Evolutionary conservation across 176 grass and related monocot genomes (phyloP).

Genomic region (Avena eriantha): DNA sequence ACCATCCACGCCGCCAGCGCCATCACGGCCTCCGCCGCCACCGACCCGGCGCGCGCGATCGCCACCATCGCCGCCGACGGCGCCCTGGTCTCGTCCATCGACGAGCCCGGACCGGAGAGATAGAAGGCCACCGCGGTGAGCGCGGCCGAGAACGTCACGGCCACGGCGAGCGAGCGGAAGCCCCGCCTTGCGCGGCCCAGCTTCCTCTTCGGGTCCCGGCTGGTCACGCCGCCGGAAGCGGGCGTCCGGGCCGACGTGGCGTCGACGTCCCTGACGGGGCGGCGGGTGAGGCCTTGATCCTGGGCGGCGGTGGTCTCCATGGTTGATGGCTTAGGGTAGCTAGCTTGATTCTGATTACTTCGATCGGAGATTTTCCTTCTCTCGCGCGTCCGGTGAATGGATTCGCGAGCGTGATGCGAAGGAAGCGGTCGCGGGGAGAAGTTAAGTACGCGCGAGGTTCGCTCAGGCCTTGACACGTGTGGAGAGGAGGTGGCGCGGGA

Average conservation of each 20-base stretch:
- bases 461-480: slow-evolving; percentile 58
- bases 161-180: slow-evolving; percentile 55
- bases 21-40: slow-evolving; percentile 58
- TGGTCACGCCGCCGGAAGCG: background rate
- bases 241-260: background rate
- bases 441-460: slow-evolving; percentile 40
- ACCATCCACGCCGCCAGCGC: slow-evolving; percentile 82
- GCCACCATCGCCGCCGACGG: slow-evolving; percentile 37
- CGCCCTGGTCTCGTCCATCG: background rate
- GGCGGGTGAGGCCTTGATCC: slow-evolving; percentile 58
- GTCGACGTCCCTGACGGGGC: background rate
- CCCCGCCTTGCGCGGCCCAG: slow-evolving; percentile 50
- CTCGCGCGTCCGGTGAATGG: slow-evolving; percentile 1
- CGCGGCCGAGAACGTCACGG: slow-evolving; percentile 46
- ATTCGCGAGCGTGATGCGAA: background rate
- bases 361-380: background rate
- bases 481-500: background rate
- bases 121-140: slow-evolving; percentile 34
- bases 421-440: slow-evolving; percentile 10
- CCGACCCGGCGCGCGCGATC: slow-evolving; percentile 58
- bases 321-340: background rate
- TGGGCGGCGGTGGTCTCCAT: slow-evolving; percentile 42
- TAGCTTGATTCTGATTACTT: background rate
- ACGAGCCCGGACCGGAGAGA: background rate
- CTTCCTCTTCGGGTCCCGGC: background rate